Conservation (phyloP, 495 filamentous ascomycete species). For the Astrothelium macrocarpum region DNA sequence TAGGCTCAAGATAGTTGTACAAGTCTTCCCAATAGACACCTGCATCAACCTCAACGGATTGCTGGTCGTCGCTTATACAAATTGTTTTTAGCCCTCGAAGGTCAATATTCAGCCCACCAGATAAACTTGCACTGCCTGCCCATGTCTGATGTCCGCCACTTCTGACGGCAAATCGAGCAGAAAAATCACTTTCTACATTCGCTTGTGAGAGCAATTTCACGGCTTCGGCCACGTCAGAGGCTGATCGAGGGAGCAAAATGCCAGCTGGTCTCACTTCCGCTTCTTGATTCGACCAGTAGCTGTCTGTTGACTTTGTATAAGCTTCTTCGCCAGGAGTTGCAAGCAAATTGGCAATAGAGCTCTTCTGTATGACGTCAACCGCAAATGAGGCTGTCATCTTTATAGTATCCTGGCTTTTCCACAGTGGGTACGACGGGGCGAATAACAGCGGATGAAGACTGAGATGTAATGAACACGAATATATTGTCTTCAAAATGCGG, state of each 20-base stretch:
- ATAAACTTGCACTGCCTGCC: conserved; percentile 3
- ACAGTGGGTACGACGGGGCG: too few relatives aligned
- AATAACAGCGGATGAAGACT: too few relatives aligned
- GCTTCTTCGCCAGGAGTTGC: background rate
- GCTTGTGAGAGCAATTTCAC: background rate
- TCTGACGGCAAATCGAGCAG: background rate
- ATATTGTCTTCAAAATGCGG: too few relatives aligned
- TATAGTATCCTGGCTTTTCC: too few relatives aligned
- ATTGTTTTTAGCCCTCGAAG: background rate
- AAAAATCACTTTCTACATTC: background rate
- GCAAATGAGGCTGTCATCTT: too few relatives aligned
- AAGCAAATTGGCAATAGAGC: background rate
- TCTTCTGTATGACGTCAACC: too few relatives aligned
- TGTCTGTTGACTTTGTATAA: background rate
- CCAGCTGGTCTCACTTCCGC: background rate
- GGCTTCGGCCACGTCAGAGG: background rate
- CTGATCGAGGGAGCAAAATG: background rate
- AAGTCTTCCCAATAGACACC: conserved; percentile 26
- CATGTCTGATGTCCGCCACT: background rate
- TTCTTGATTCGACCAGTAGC: background rate
- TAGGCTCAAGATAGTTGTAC: conserved; percentile 37
- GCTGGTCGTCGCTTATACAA: background rate
- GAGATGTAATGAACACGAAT: too few relatives aligned
- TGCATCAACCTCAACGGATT: background rate
- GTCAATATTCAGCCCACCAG: conserved; percentile 8